Percentiles rank a stretch among this genome's conserved stretches.
phyloP scores from a whole-genome alignment of 805 yeast species.

The Vanderwaltozyma polyspora region DNA sequence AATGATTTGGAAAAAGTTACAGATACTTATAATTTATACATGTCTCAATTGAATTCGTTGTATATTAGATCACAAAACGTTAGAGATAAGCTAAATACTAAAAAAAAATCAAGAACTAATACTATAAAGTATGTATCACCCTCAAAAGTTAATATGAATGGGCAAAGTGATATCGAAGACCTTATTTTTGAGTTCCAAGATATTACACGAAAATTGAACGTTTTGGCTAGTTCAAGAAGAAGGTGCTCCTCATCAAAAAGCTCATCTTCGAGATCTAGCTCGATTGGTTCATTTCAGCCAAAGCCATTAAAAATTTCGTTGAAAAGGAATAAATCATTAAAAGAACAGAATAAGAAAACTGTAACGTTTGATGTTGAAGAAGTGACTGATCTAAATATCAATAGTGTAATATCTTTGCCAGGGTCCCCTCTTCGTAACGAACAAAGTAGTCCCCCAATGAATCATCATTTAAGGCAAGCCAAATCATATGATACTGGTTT shows the following conservation, averaged over 20 bases:
- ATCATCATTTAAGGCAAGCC: conserved; percentile 11
- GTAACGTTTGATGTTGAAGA: background rate
- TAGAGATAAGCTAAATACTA: conserved; percentile 11
- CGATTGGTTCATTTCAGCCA: conserved; percentile 13
- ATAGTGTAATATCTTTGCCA: conserved; percentile 9
- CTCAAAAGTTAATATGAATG: background rate
- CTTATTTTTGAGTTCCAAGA: conserved; percentile 20
- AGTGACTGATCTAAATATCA: background rate
- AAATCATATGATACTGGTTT: conserved; percentile 22
- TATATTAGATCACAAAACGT: conserved; percentile 17
- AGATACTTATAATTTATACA: conserved; percentile 12
- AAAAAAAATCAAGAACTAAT: conserved; percentile 4
- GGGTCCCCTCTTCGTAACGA: conserved; percentile 12
- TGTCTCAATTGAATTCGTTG: conserved; percentile 21
- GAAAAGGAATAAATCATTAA: conserved; percentile 5
- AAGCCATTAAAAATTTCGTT: conserved; percentile 20
- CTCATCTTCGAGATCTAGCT: conserved; percentile 3
- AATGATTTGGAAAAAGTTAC: conserved; percentile 5
- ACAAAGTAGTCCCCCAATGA: too few species aligned
- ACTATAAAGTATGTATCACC: background rate
- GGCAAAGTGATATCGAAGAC: conserved; percentile 12
- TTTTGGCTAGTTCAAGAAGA: conserved; percentile 9
- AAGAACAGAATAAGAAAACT: background rate
- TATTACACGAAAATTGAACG: conserved; percentile 17
- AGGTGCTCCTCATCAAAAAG: conserved; percentile 4